Evolutionary conservation across 176 grass and related monocot genomes (phyloP).

Genomic region (Triticum turgidum): DNA sequence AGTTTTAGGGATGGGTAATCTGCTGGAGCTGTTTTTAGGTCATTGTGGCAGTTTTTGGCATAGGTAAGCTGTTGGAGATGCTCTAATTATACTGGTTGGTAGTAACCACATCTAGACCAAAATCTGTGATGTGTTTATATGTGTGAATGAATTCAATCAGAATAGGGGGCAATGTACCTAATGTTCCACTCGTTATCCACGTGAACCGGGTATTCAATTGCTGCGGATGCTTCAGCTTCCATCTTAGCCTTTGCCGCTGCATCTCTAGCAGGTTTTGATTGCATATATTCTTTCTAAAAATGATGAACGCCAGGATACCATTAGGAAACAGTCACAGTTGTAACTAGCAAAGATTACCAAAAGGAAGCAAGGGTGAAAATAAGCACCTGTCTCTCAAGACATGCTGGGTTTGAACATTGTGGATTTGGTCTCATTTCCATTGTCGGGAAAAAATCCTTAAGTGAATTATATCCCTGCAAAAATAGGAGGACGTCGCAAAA

Average conservation of each 20-base stretch:
- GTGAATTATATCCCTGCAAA: constrained; percentile 91
- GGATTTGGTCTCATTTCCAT: constrained; percentile 99
- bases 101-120: neutral
- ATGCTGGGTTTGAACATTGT: constrained; percentile 90
- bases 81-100: constrained; percentile 15
- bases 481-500: neutral
- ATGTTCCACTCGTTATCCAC: constrained; percentile 95
- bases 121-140: neutral
- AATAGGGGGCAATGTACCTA: constrained; percentile 42
- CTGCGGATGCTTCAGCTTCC: constrained; percentile 67
- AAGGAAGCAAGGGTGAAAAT: neutral
- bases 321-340: constrained; percentile 6
- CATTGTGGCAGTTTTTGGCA: neutral
- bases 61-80: neutral
- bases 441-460: constrained; percentile 93
- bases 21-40: neutral
- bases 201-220: constrained; percentile 71
- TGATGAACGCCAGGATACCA: constrained; percentile 2
- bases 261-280: constrained; percentile 84
- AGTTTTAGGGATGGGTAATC: neutral
- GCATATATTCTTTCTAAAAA: constrained; percentile 79
- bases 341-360: neutral
- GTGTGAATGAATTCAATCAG: constrained; percentile 12
- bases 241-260: constrained; percentile 81
- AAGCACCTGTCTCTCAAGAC: constrained; percentile 83